Conservation (phyloP, 1,284 basidiomycete genomes). For the Fomitopsis palustris region DNA sequence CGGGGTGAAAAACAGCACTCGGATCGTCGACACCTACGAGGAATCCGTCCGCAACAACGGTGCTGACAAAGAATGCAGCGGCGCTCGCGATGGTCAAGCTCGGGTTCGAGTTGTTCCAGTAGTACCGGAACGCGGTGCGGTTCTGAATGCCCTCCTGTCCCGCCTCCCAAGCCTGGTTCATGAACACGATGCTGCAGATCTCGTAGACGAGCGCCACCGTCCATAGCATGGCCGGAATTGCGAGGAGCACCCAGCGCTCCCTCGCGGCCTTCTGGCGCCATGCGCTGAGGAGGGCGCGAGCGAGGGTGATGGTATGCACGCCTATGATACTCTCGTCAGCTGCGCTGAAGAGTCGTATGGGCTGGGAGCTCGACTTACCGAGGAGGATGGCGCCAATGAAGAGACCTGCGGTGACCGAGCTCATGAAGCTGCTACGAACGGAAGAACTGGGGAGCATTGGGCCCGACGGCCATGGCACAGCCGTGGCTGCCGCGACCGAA, state of each 20-base stretch:
- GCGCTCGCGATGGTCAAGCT: conserved; percentile 16
- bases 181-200: conserved; percentile 9
- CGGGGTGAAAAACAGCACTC: background rate
- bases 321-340: conserved; percentile 1
- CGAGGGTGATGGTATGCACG: conserved; percentile 5
- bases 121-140: conserved; percentile 23
- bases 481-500: no score
- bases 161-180: conserved; percentile 21
- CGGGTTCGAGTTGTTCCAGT: conserved; percentile 10
- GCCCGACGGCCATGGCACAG: background rate
- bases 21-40: conserved; percentile 16
- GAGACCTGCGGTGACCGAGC: conserved; percentile 9
- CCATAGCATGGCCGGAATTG: conserved; percentile 4
- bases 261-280: background rate
- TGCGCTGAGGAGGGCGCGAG: background rate
- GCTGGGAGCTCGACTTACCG: conserved; percentile 1
- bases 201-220: conserved; percentile 6
- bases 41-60: conserved; percentile 24
- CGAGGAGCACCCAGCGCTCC: conserved; percentile 1
- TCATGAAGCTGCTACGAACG: background rate
- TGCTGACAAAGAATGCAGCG: conserved; percentile 16
- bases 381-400: conserved; percentile 12
- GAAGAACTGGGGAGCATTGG: background rate
- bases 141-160: conserved; percentile 31
- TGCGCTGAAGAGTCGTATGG: background rate